A percentile compares a stretch with the other conserved stretches of the same genome.
phyloP scores from a whole-genome alignment of 257 asterid genomes.

The Fraxinus cuspidata region DNA sequence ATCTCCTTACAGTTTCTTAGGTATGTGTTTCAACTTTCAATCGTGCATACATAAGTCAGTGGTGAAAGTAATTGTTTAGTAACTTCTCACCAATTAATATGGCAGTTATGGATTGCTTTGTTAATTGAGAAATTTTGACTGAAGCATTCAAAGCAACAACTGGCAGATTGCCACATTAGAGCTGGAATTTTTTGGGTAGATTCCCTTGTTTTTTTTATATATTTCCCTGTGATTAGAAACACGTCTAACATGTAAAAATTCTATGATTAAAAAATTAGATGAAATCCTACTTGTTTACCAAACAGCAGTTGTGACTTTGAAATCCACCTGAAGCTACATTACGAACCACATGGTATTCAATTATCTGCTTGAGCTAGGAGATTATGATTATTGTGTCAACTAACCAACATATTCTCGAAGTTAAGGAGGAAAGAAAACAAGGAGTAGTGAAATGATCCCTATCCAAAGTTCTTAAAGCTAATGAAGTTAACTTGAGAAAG shows the following conservation, averaged over 20 bases:
- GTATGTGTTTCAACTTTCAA: background rate
- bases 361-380: background rate
- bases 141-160: slow-evolving; percentile 11
- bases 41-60: background rate
- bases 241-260: background rate
- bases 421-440: background rate
- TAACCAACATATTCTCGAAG: background rate
- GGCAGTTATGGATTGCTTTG: background rate
- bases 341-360: background rate
- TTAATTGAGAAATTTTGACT: background rate
- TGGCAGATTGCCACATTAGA: background rate
- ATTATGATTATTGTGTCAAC: background rate
- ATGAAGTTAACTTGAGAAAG: background rate
- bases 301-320: background rate
- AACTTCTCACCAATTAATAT: slow-evolving; percentile 6
- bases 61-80: background rate
- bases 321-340: background rate
- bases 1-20: background rate
- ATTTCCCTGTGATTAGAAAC: background rate
- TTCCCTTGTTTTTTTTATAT: background rate
- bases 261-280: background rate
- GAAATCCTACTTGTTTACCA: background rate
- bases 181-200: background rate
- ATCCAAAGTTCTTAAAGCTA: slow-evolving; percentile 5
- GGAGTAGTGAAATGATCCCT: background rate